Base-by-base conservation (phyloP, 805 yeast species). In the Saccharomycopsis sp. region DNA sequence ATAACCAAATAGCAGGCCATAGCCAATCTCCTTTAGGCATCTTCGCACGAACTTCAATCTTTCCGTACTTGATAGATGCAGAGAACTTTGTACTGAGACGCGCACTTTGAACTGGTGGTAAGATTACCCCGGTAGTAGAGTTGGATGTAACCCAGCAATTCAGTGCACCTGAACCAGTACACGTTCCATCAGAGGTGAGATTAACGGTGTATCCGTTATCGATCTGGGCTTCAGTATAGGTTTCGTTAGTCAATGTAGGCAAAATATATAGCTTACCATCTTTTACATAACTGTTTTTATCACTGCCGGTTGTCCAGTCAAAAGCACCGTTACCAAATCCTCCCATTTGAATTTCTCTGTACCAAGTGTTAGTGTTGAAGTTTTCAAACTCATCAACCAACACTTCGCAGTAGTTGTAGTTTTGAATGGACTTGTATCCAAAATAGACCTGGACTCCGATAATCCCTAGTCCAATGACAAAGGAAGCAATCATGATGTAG, bases 41-140 rank as follows among this genome's bases (percentile, higher is more conserved):
- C 49, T 44, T 44, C 7, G 49, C 49, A 44, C 49, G 49, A 12
- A 44, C 49, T 17, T 44, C 49, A 44, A 44, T 19, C 12, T 44
- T 44, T 17, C 49, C 49, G 22, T 44, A 44, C 49, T 44, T 44
- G 22, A 44, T 44, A 5, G 49, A 44, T 17, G 49, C 49, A 17
- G 49, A 44, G 12, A 44, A 17, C 12, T 44, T 44, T 8, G 49
- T 44, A 12, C 22, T 44, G 7, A 44, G 22, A 3, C 49, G 19
- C 7, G 49, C 49, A 44, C 49, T 44, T 44, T 44, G 49, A 17
- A 44, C 49, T 44, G 49, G 49, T 17, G 49, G 49, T 44, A 44
- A 44, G 12, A 44, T 44, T 7, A 44, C 49, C 3, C 49, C 49
- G 19, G 49, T 44, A 44, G 49, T 44, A 12, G 49, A 44, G 22